A percentile compares a stretch with the other conserved stretches of the same genome.
phyloP scores from a whole-genome alignment of 176 grass and related monocot genomes.

The Urochloa ruziziensis region DNA sequence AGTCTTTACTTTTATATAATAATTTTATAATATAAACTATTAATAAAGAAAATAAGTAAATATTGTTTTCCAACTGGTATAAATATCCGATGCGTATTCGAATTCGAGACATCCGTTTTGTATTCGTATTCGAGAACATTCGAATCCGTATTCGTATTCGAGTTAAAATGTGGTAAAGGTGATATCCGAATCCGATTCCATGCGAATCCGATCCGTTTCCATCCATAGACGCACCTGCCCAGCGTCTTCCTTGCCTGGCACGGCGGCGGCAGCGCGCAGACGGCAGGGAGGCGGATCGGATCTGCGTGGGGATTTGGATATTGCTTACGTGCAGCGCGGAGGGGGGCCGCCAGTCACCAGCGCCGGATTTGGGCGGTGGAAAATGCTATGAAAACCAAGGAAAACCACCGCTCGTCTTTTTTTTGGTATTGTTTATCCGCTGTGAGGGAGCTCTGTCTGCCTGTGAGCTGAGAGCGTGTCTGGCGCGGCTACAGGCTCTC shows the following conservation, averaged over 20 bases:
- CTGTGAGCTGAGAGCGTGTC: neutral
- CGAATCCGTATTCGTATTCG: no score
- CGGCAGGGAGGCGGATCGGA: neutral
- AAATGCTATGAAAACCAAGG: neutral
- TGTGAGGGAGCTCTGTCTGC: neutral
- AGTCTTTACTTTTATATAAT: no score
- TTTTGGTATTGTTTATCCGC: no score
- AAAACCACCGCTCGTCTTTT: neutral
- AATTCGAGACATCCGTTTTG: no score
- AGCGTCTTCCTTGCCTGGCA: slow-evolving; percentile 40
- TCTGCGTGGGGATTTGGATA: slow-evolving; percentile 12
- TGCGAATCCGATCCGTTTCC: no score
- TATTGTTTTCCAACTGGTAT: no score
- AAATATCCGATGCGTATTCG: no score
- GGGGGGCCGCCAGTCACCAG: neutral
- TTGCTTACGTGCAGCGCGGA: neutral
- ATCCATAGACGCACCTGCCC: slow-evolving; percentile 27
- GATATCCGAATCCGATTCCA: no score
- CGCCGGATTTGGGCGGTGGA: slow-evolving; percentile 12
- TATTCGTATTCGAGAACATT: no score
- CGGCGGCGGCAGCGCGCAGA: slow-evolving; percentile 26
- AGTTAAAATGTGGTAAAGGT: no score
- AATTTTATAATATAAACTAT: no score
- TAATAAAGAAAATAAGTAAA: no score
- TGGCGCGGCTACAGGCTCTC: neutral